These are phyloP conservation scores for Alternaria arborescens DNA, from an alignment of 2,329 filamentous ascomycete species.

Conservation along the genomic window DNA sequence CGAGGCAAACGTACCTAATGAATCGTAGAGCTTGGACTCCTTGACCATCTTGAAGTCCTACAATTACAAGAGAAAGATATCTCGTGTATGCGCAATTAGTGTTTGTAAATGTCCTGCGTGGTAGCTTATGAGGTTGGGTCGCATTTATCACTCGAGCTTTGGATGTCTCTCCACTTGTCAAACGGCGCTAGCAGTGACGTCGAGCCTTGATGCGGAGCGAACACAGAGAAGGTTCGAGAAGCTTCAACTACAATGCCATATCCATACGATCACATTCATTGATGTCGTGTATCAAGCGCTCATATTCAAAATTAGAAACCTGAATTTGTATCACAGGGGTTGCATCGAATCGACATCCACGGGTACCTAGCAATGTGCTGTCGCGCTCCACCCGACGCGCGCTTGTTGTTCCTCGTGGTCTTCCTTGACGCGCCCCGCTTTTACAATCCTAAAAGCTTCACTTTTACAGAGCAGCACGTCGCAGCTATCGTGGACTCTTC, in stretches of 20 bases:
- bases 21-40: constrained; percentile 95
- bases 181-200: constrained; percentile 33
- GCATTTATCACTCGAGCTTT: constrained; percentile 38
- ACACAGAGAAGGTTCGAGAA: constrained; percentile 50
- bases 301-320: neutral
- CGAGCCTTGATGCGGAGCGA: constrained; percentile 19
- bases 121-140: constrained; percentile 31
- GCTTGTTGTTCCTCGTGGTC: constrained; percentile 3
- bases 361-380: constrained; percentile 6
- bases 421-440: constrained; percentile 1
- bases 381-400: neutral
- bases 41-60: constrained; percentile 75
- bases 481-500: neutral
- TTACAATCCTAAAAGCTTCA: neutral
- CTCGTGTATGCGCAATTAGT: constrained; percentile 21
- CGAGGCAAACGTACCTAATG: constrained; percentile 61
- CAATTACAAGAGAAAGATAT: constrained; percentile 19
- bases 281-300: neutral
- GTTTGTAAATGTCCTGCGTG: constrained; percentile 25
- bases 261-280: constrained; percentile 5
- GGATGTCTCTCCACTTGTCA: constrained; percentile 41
- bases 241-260: constrained; percentile 30
- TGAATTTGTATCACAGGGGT: neutral
- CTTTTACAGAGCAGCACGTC: neutral
- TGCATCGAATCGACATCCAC: neutral